These are phyloP conservation scores for Camellia lanceoleosa DNA, from an alignment of 148 eudicot species.

Conservation along the genomic window DNA sequence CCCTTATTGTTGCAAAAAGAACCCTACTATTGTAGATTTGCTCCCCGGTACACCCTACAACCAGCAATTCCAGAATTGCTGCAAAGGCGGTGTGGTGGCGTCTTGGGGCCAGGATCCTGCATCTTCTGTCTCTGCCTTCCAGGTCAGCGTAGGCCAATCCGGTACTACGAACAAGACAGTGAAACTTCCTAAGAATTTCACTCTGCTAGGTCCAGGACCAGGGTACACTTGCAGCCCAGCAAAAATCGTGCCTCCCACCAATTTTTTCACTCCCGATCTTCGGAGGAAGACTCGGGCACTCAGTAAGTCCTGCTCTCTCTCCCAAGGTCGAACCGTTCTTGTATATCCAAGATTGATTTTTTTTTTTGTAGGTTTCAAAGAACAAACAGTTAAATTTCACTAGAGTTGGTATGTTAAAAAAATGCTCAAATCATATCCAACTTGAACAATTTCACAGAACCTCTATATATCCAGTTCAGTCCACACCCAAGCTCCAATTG, in stretches of 20 bases:
- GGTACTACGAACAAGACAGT: constrained; percentile 66
- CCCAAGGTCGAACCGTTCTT: neutral
- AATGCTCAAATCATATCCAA: too few relatives aligned
- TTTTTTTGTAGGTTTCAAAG: too few relatives aligned
- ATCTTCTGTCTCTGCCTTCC: constrained; percentile 53
- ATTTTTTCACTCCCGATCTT: constrained; percentile 40
- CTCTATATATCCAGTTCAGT: too few relatives aligned
- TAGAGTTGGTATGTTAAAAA: too few relatives aligned
- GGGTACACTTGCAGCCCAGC: constrained; percentile 88
- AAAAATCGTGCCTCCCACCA: constrained; percentile 65
- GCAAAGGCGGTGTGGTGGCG: constrained; percentile 63
- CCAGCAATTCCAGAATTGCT: constrained; percentile 67
- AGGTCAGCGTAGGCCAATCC: constrained; percentile 60
- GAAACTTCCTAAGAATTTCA: constrained; percentile 64
- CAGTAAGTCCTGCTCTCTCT: constrained; percentile 32
- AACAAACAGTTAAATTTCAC: too few relatives aligned
- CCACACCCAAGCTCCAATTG: too few relatives aligned
- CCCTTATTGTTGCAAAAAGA: constrained; percentile 70
- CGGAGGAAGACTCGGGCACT: constrained; percentile 68
- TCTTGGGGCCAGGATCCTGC: constrained; percentile 65
- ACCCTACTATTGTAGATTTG: constrained; percentile 63
- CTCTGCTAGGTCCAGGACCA: constrained; percentile 74
- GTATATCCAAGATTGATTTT: too few relatives aligned
- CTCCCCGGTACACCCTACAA: constrained; percentile 68
- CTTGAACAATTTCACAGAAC: too few relatives aligned